Percentiles rank a stretch among this genome's conserved stretches.
Evolutionary conservation across 2,329 filamentous ascomycete species (phyloP).

Genomic region (Allantophomopsis cytisporea): DNA sequence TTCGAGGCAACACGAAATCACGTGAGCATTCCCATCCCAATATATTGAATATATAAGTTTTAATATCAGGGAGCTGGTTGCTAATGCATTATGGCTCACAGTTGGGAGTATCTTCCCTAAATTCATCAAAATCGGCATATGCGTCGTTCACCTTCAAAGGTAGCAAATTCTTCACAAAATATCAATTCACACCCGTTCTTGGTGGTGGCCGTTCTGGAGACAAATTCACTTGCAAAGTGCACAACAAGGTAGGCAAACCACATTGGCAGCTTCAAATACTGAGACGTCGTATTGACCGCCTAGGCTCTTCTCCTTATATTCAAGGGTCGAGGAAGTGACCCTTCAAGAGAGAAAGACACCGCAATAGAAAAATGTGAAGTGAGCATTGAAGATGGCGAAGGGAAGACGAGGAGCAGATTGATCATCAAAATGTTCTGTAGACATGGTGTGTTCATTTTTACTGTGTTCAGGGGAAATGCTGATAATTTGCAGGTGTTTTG

Average conservation of each 20-base stretch:
- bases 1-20: constrained; percentile 59
- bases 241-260: constrained; percentile 42
- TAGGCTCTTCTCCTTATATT: constrained; percentile 52
- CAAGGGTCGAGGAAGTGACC: constrained; percentile 50
- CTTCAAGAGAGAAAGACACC: constrained; percentile 49
- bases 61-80: background rate
- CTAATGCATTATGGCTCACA: constrained; percentile 18
- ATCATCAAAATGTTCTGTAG: constrained; percentile 61
- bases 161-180: constrained; percentile 58
- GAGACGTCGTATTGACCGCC: background rate
- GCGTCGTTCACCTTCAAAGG: constrained; percentile 56
- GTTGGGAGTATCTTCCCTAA: constrained; percentile 64
- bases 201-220: constrained; percentile 6
- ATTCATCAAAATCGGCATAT: constrained; percentile 71
- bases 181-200: constrained; percentile 42
- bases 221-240: constrained; percentile 64
- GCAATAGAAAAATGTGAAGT: constrained; percentile 65
- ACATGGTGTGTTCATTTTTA: constrained; percentile 36
- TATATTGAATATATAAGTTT: too few species aligned
- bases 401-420: constrained; percentile 55
- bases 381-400: constrained; percentile 55
- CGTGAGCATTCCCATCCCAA: constrained; percentile 25
- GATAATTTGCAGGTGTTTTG: constrained; percentile 40
- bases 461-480: constrained; percentile 2
- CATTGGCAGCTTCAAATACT: background rate